Conservation (phyloP, 331 rosid genomes). For the Acacia concinna region DNA sequence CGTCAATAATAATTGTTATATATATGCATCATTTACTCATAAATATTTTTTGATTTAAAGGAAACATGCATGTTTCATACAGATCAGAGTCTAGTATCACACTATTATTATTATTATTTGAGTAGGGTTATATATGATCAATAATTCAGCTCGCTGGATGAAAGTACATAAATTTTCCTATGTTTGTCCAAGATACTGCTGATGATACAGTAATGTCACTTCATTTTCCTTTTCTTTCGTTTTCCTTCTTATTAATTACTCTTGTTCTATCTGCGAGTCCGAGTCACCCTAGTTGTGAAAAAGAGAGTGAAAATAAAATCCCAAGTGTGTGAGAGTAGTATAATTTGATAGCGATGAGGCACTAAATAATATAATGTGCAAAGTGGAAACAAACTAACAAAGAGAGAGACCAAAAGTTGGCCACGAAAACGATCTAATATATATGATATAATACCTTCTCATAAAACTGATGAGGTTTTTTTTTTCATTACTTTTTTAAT, state of each 20-base stretch:
- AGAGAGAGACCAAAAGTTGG: conserved; percentile 32
- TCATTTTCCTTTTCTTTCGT: not conserved
- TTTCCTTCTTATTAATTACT: not conserved
- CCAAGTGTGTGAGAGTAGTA: not conserved
- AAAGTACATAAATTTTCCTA: too few species aligned
- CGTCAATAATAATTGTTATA: too few species aligned
- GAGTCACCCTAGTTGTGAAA: too few species aligned
- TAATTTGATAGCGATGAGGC: conserved; percentile 4
- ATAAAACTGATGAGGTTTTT: not conserved
- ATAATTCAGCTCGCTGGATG: too few species aligned
- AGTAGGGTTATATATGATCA: too few species aligned
- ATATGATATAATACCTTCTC: not conserved
- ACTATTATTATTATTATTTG: too few species aligned
- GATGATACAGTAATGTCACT: not conserved
- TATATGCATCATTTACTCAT: too few species aligned
- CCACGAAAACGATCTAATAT: conserved; percentile 23
- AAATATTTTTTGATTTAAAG: not conserved
- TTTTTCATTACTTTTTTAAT: not conserved
- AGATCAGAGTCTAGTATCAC: too few species aligned
- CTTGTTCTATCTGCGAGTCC: not conserved
- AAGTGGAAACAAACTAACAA: conserved; percentile 12
- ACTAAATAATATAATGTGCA: conserved; percentile 24
- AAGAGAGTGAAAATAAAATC: not conserved
- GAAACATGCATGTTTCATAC: too few species aligned
- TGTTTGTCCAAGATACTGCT: too few species aligned